phyloP scores from a whole-genome alignment of 441 rosid genomes.

The Adansonia rubrostipa region DNA sequence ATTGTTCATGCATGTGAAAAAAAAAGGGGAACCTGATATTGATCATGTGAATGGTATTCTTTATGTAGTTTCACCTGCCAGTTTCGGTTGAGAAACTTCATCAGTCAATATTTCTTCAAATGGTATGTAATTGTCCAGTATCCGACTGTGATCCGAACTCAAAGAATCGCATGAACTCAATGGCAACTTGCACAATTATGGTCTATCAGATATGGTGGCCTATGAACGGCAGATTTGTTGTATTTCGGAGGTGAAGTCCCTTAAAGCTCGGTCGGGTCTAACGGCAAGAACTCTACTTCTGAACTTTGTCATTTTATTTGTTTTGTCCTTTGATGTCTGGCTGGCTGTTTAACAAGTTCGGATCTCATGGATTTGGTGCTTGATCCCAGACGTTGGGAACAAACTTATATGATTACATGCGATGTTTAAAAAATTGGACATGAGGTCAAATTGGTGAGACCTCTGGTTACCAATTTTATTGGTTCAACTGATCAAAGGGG shows the following conservation, averaged over 20 bases:
- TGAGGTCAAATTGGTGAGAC: too few relatives aligned
- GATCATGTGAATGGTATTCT: not conserved
- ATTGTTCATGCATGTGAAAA: conserved; percentile 33
- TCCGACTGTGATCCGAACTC: not conserved
- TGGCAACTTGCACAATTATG: not conserved
- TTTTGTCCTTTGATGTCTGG: not conserved
- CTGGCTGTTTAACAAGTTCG: not conserved
- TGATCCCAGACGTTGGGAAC: not conserved
- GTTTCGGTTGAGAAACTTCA: not conserved
- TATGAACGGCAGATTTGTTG: not conserved
- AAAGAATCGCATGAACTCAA: not conserved
- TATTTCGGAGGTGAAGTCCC: not conserved
- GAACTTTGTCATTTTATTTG: not conserved
- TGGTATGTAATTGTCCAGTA: not conserved
- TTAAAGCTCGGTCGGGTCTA: not conserved
- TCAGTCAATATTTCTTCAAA: not conserved
- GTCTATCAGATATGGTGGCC: not conserved
- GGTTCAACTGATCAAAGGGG: too few relatives aligned
- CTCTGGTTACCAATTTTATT: too few relatives aligned
- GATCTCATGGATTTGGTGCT: not conserved
- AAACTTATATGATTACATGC: too few relatives aligned
- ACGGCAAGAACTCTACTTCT: not conserved
- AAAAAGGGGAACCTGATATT: too few relatives aligned
- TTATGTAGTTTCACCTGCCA: not conserved
- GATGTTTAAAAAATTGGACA: too few relatives aligned